Percentiles rank a stretch among this genome's conserved stretches.
Evolutionary conservation across 257 asterid species (phyloP).

Genomic region (Solanum infundibuliforme): DNA sequence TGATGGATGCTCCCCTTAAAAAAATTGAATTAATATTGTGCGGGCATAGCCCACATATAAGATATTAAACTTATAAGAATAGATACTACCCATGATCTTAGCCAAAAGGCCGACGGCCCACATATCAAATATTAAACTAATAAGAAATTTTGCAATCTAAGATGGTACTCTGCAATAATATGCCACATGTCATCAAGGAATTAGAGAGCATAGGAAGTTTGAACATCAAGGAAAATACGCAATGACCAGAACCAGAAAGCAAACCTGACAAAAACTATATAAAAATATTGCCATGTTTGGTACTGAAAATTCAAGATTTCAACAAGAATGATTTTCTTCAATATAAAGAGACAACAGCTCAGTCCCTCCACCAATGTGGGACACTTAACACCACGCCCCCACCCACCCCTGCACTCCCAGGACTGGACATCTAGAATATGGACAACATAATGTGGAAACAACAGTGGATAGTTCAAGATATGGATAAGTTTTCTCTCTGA

Average conservation of each 20-base stretch:
- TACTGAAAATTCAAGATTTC: background rate
- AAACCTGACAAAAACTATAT: background rate
- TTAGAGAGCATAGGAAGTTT: background rate
- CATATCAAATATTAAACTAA: background rate
- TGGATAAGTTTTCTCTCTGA: background rate
- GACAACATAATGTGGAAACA: background rate
- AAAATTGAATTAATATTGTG: background rate
- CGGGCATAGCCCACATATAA: background rate
- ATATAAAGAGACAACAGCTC: background rate
- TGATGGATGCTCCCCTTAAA: background rate
- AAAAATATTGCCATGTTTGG: background rate
- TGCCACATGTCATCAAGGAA: background rate
- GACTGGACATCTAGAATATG: background rate
- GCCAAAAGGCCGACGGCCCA: background rate
- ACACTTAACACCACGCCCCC: background rate
- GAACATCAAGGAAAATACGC: background rate
- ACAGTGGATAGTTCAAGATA: background rate
- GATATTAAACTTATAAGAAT: background rate
- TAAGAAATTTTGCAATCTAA: background rate
- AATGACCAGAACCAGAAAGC: background rate
- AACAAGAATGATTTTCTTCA: background rate
- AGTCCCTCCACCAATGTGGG: background rate
- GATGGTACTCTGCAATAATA: background rate
- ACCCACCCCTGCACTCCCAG: background rate
- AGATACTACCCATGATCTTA: background rate